Percentiles rank a stretch among this genome's conserved stretches.
Evolutionary conservation across 2,329 filamentous ascomycete genomes (phyloP).

Genomic region (Stromatinia cepivora): DNA sequence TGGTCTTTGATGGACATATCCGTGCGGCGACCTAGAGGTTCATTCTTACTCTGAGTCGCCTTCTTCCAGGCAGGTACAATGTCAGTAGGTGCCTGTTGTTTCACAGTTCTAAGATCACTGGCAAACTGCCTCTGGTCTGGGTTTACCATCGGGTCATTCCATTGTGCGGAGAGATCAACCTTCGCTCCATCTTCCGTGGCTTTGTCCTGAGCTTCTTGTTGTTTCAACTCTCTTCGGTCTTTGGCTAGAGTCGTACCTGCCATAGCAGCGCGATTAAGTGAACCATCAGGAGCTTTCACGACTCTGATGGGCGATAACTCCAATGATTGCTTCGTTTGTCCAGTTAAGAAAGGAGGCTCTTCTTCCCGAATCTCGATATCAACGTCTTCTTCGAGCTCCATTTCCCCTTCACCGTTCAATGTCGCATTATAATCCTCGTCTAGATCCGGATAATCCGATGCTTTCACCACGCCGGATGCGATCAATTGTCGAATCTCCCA

Average conservation of each 20-base stretch:
- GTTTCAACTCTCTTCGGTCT: slow-evolving; percentile 83
- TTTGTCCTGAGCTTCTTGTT: slow-evolving; percentile 82
- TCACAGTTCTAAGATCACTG: slow-evolving; percentile 73
- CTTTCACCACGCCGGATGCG: slow-evolving; percentile 89
- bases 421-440: slow-evolving; percentile 93
- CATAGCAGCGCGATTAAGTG: slow-evolving; percentile 94
- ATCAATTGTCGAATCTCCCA: slow-evolving; percentile 99
- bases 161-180: slow-evolving; percentile 84
- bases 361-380: slow-evolving; percentile 97
- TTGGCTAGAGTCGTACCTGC: slow-evolving; percentile 84
- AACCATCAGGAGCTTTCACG: slow-evolving; percentile 97
- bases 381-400: slow-evolving; percentile 93
- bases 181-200: slow-evolving; percentile 71
- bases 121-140: slow-evolving; percentile 87
- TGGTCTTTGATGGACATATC: slow-evolving; percentile 94
- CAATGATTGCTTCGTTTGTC: slow-evolving; percentile 93
- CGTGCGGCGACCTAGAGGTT: slow-evolving; percentile 81
- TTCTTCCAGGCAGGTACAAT: slow-evolving; percentile 91
- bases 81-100: slow-evolving; percentile 59
- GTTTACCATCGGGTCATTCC: slow-evolving; percentile 94
- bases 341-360: slow-evolving; percentile 91
- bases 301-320: slow-evolving; percentile 95
- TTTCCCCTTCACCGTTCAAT: slow-evolving; percentile 77
- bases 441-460: slow-evolving; percentile 89
- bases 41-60: slow-evolving; percentile 75